phyloP scores from a whole-genome alignment of 768 basidiomycete species.

The Lyophyllum decastes region DNA sequence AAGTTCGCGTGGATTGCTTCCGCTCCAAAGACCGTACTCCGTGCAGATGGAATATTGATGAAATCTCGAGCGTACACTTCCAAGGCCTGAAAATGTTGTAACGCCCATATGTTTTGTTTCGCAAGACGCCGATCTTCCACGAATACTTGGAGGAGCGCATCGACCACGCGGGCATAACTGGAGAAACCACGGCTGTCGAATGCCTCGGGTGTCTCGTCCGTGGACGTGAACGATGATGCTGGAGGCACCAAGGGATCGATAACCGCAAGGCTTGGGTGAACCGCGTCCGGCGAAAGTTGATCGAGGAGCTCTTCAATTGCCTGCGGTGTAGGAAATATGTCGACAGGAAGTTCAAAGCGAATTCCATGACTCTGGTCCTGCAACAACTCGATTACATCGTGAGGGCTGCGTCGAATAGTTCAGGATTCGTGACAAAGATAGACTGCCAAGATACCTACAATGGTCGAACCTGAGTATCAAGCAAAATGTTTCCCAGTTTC shows the following conservation, averaged over 20 bases:
- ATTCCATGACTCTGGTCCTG: constrained; percentile 35
- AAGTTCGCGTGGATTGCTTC: constrained; percentile 35
- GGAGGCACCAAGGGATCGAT: constrained; percentile 62
- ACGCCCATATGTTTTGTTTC: constrained; percentile 58
- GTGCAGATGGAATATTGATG: constrained; percentile 48
- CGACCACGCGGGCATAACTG: constrained; percentile 62
- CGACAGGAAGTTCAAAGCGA: constrained; percentile 39
- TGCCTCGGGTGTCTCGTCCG: constrained; percentile 1
- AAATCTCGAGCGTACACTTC: constrained; percentile 64
- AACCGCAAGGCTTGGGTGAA: constrained; percentile 58
- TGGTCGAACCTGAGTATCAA: constrained; percentile 37
- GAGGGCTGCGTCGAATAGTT: constrained; percentile 36
- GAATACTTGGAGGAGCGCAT: constrained; percentile 57
- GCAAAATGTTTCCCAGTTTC: constrained; percentile 41
- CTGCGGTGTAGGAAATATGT: constrained; percentile 51
- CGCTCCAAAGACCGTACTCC: constrained; percentile 49
- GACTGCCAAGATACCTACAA: constrained; percentile 28
- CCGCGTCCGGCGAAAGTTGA: constrained; percentile 44
- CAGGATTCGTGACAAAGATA: not conserved
- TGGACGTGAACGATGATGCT: constrained; percentile 19
- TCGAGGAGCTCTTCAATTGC: constrained; percentile 50
- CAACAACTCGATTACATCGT: constrained; percentile 43
- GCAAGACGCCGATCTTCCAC: constrained; percentile 61
- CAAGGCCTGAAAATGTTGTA: constrained; percentile 71
- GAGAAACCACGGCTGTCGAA: constrained; percentile 58